Base-by-base conservation (phyloP, 257 asterid species). In the Solanum piurae region DNA sequence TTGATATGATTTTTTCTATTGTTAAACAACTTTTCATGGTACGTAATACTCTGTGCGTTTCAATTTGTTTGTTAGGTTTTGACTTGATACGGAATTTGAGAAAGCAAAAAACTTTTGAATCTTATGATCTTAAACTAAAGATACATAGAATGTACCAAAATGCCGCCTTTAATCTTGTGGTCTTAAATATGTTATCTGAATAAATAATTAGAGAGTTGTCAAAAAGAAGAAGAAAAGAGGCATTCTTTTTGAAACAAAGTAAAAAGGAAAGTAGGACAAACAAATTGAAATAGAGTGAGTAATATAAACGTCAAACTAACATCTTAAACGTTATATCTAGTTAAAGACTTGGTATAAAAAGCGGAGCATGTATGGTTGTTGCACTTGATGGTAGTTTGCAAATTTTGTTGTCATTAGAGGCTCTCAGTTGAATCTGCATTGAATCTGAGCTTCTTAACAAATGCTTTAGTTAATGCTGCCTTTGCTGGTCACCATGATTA, bases 31-130 rank as follows among this genome's bases (percentile, higher is more conserved):
- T 72, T 71, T 8, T 72, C 80, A 72, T 72, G 25, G 37, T 33
- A 2, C 80, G 1, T 34, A 33, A 72, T 33, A 10, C 33, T 64
- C 0, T 5, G 1, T n/a, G 31, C 0, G 16, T 62, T 62, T 64
- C 0, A n/a, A n/a, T 11, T n/a, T n/a, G 7, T n/a, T 62, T 62
- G 71, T 62, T 0, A 0, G 33, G 72, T 64, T n/a, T 64, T n/a
- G 33, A 10, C 16, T 62, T n/a, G 33, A n/a, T 11, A 10, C 1
- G 1, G 7, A 10, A 33, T 62, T 62, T 62, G 0, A n/a, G 33
- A 62, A 62, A n/a, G 8, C 10, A 10, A 62, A 62, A 1, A 10
- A 62, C 0, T 62, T 62, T 62, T n/a, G 33, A n/a, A n/a, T 62
- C 1, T 62, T 4, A 4, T n/a, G 14, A 3, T n/a, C 0, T n/a